Evolutionary conservation across 805 yeast species (phyloP).

Genomic region (Suhomyces sp.): DNA sequence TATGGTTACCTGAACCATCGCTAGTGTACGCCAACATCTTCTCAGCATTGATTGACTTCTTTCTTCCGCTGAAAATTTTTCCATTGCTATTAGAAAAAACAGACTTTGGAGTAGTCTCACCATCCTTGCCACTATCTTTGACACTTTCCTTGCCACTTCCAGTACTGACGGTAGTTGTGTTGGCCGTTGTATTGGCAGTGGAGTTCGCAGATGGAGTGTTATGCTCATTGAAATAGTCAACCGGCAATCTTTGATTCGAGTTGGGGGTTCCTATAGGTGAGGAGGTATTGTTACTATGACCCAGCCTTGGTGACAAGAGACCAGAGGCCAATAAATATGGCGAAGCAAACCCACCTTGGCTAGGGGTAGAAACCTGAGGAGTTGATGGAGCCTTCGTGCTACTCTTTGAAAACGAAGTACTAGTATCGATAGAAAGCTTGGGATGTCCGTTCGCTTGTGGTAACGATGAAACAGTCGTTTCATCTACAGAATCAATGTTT

Average conservation of each 20-base stretch:
- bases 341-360: slow-evolving; percentile 55
- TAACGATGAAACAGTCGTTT: slow-evolving; percentile 29
- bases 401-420: slow-evolving; percentile 16
- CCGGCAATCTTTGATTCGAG: slow-evolving; percentile 9
- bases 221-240: slow-evolving; percentile 18
- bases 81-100: slow-evolving; percentile 25
- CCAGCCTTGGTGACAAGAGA: slow-evolving; percentile 49
- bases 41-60: slow-evolving; percentile 19
- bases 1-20: slow-evolving; percentile 40
- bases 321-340: slow-evolving; percentile 71
- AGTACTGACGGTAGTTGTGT: too few species aligned
- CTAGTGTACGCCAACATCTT: slow-evolving; percentile 42
- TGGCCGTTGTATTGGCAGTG: slow-evolving; percentile 1
- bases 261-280: slow-evolving; percentile 17
- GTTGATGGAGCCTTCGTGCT: slow-evolving; percentile 35
- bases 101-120: slow-evolving; percentile 20
- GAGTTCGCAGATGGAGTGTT: slow-evolving; percentile 1
- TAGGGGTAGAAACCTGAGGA: slow-evolving; percentile 27
- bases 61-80: slow-evolving; percentile 23
- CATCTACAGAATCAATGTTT: slow-evolving; percentile 30
- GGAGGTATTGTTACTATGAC: slow-evolving; percentile 15
- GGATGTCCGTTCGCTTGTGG: slow-evolving; percentile 18
- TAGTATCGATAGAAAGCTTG: slow-evolving; percentile 35
- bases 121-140: too few species aligned
- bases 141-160: too few species aligned